Evolutionary conservation across 139 green algal species (phyloP).

Genomic region (Auxenochlorella pyrenoidosa): DNA sequence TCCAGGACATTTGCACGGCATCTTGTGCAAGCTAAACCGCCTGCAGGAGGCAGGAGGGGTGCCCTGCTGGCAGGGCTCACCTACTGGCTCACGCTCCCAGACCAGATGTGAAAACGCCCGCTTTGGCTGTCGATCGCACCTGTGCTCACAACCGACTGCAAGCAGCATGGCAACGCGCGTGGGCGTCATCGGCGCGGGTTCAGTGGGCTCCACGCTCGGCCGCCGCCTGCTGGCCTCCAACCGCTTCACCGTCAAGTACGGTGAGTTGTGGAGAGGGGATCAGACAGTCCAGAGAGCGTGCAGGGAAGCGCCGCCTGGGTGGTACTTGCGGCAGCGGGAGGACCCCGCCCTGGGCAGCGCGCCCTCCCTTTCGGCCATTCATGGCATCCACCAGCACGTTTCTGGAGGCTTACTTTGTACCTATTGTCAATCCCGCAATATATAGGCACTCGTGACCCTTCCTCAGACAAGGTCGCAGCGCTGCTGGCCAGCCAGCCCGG

Average conservation of each 20-base stretch:
- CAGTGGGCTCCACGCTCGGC: conserved; percentile 38
- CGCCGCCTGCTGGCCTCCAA: conserved; percentile 2
- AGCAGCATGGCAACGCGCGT: conserved; percentile 28
- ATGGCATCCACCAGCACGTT: neutral
- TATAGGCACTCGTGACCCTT: conserved; percentile 25
- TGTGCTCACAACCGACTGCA: neutral
- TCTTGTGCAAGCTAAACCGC: no score
- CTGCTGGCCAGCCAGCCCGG: conserved; percentile 26
- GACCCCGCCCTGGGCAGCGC: no score
- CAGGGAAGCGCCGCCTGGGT: no score
- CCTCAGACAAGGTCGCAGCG: neutral
- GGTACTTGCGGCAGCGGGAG: no score
- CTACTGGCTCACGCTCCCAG: no score
- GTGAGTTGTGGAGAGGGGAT: neutral
- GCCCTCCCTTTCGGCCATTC: no score
- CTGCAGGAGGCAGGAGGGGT: no score
- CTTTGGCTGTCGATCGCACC: neutral
- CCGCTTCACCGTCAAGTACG: conserved; percentile 26
- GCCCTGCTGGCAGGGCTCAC: no score
- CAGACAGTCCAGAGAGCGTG: no score
- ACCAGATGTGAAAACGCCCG: neutral
- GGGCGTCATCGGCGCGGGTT: conserved; percentile 36
- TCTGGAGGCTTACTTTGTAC: no score
- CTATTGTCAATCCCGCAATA: no score
- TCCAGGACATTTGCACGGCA: no score